Evolutionary conservation across 371 early-diverging fungal species (phyloP), one percentile per base, ranked within the genome.

Genomic region (Blakeslea trispora): DNA sequence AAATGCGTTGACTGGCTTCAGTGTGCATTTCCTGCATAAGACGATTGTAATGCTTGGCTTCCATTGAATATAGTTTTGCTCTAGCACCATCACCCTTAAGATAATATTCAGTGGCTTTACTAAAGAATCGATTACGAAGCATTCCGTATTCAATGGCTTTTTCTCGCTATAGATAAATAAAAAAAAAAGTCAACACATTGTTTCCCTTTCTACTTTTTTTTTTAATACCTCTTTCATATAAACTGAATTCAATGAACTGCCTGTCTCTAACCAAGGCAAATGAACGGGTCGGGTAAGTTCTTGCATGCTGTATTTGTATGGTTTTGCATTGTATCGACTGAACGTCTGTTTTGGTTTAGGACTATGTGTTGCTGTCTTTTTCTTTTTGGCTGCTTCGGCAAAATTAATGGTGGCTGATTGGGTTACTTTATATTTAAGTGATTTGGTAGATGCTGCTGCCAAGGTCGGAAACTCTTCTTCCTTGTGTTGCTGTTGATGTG

Each of bases 221-320:
- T 5, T 24, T 39, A n/a, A 47, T 67, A 71, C 75, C 72, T 75
- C 68, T 52, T 78, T 66, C 56, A 81, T 64, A 55, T 85, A 85
- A 2, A 59, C 46, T 15, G 50, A 49, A 44, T 78, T 77, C 8
- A 83, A 60, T 14, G 71, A 50, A 50, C 71, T 72, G 13, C 84
- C 86, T 17, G 80, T 78, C 43, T 78, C 79, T 24, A 82, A 59
- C 85, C 83, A 83, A 11, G 85, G 85, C 31, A 83, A 72, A 23
- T 66, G 64, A 1, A 72, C 70, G 3, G 82, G 81, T 14, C 64
- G 71, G 21, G 23, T 67, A 28, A 77, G 50, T 9, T 57, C 57
- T 8, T 72, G 63, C 17, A 59, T 35, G 10, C 44, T 50, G 10
- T 55, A 44, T 50, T 51, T 54, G 22, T 57, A 39, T 2, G 37